Conservation (phyloP, 441 rosid genomes). For the Adansonia grandidieri region DNA sequence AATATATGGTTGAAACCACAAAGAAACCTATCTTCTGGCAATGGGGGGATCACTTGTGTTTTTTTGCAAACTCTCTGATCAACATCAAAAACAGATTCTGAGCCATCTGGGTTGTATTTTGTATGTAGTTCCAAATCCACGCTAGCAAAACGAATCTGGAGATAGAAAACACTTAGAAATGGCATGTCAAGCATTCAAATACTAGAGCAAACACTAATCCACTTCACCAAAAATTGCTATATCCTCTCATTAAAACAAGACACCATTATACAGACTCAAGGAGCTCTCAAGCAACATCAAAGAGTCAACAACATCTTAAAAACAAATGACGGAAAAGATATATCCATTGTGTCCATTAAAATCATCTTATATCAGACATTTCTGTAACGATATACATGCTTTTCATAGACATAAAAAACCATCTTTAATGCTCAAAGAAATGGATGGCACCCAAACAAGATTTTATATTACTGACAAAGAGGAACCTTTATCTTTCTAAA, state of each 20-base stretch:
- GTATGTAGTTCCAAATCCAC: conserved; percentile 87
- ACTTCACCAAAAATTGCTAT: not conserved
- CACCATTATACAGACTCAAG: not conserved
- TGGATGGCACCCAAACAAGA: not conserved
- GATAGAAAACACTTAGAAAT: conserved; percentile 26
- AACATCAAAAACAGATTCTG: conserved; percentile 79
- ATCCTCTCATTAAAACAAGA: conserved; percentile 1
- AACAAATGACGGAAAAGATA: not conserved
- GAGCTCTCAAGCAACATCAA: not conserved
- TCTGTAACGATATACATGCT: not conserved
- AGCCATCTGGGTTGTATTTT: conserved; percentile 65
- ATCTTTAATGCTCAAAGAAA: not conserved
- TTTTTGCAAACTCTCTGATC: conserved; percentile 66
- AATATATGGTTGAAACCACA: conserved; percentile 88
- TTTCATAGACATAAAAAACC: conserved; percentile 8
- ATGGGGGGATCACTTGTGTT: conserved; percentile 78
- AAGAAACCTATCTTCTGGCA: conserved; percentile 87
- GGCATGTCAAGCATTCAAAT: not conserved
- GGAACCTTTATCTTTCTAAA: conserved; percentile 8
- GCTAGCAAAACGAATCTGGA: conserved; percentile 75
- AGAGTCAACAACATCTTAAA: not conserved
- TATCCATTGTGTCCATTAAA: not conserved
- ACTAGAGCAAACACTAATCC: not conserved
- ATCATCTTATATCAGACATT: not conserved
- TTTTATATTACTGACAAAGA: not conserved